Conservation (phyloP, 805 yeast genomes). For the Candida michaelii region DNA sequence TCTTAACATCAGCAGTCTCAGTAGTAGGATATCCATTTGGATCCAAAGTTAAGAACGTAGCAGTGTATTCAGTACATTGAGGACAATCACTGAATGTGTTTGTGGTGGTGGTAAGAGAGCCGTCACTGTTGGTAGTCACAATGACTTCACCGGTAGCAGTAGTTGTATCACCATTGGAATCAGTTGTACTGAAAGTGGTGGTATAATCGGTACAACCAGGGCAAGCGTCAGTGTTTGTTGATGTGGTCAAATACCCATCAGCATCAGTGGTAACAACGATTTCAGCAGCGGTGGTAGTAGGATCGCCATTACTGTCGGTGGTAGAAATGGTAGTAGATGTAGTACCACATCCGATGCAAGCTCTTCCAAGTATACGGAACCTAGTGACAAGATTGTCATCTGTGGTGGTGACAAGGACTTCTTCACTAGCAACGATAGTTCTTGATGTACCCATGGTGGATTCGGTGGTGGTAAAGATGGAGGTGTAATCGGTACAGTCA, state of each 20-base stretch:
- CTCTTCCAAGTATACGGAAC: neutral
- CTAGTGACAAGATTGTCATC: neutral
- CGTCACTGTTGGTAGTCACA: neutral
- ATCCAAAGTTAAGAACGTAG: conserved; percentile 8
- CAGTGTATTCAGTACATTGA: conserved; percentile 12
- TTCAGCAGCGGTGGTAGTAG: conserved; percentile 12
- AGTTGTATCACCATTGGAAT: too few species aligned
- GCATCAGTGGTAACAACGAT: conserved; percentile 16
- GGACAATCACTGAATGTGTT: conserved; percentile 12
- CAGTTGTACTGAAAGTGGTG: conserved; percentile 8
- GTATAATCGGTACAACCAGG: conserved; percentile 16
- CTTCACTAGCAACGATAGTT: neutral
- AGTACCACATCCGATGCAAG: neutral
- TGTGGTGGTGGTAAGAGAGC: neutral
- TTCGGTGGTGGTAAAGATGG: conserved; percentile 12
- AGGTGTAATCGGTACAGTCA: conserved; percentile 6
- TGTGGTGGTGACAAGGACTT: neutral
- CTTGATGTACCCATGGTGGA: too few species aligned
- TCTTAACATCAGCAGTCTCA: conserved; percentile 13
- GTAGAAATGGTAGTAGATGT: neutral
- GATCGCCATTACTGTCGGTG: conserved; percentile 5
- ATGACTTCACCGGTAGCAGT: conserved; percentile 10
- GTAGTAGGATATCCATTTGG: conserved; percentile 9
- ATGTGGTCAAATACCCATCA: conserved; percentile 12
- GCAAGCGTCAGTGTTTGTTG: conserved; percentile 12